Evolutionary conservation across 129 eudicot genomes (phyloP), one percentile per base, ranked within the genome.

Genomic region (Helichrysum umbraculigerum): DNA sequence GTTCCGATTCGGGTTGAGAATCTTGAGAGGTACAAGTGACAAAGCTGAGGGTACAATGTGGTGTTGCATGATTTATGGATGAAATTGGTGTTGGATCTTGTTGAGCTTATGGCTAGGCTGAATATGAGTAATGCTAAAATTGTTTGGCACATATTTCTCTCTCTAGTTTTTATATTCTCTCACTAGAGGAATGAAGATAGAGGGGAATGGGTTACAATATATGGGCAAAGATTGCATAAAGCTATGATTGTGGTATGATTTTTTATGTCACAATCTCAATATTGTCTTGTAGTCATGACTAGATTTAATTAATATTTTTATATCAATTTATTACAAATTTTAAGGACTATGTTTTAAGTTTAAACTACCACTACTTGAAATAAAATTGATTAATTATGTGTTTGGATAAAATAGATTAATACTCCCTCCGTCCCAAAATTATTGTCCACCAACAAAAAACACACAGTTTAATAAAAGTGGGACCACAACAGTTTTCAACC

Each of bases 41-140:
- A 86, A 35, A 83, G 76, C 56, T 62, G 14, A 15, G 90, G 87
- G 81, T 86, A 83, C 76, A 81, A 54, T 19, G 87, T 83, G 74
- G 68, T 73, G 52, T 47, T 74, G 83, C 90, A 86, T 19, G 87
- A 83, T 32, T 76, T 72, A 11, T 56, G 29, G 85, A 86, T 80
- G 83, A 71, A 86, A 32, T 10, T 60, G 17, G 80, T 67, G 68
- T 14, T 51, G 61, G 78, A 75, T 72, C 34, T 72, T 73, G 67
- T 62, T 64, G 83, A 78, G 78, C 4, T 73, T 66, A 65, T 72
- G 70, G 84, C 59, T 71, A 66, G 75, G 20, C 17, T 44, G 51
- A 79, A 41, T 72, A 79, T 65, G 69, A 79, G 62, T 59, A 66
- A 79, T 65, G 69, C 12, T 72, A 79, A 35, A 25, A 76, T 16